Base-by-base conservation (phyloP, 1,139 yeast species). In the Nakaseomyces bracarensis region DNA sequence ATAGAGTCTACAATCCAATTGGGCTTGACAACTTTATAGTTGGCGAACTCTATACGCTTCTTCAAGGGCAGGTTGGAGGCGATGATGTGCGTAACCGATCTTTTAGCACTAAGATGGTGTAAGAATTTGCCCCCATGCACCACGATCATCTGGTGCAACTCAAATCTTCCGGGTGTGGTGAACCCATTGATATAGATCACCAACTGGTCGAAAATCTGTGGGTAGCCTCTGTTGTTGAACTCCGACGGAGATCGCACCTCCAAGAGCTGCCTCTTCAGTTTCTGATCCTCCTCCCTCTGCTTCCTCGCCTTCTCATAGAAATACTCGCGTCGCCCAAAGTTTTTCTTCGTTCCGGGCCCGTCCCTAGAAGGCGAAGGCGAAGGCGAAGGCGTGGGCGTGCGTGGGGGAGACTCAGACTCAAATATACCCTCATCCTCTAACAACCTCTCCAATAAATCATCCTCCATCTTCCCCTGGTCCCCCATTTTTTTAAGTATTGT, bases 151-250 rank as follows among this genome's bases (percentile, higher is more conserved):
- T 79, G 71, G 55, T 84, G 91, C 22, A 91, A 67, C 49, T 78
- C 83, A 39, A 74, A 68, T 13, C 86, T 71, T 5, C 91, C 77
- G 0, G 97, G 96, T 3, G 64, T 65, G 0, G 97, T 91, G 54
- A 82, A 78, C 0, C 98, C 98, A 55, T 87, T 89, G 18, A 91
- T 86, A 57, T 81, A 79, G 3, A 89, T 70, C 1, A 68, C 64
- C 57, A 91, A 83, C 2, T 72, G 77, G 41, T 63, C 54, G 56
- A 91, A 87, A 0, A 87, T 65, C 1, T 67, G 69, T 0, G 67
- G 58, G 46, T 43, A 18, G 4, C 42, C 42, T 45, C 28, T 47
- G 36, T 28, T 46, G 53, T 13, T 70, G 36, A 33, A 33, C 36
- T 33, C 36, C 26, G 36, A 33, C 13, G 36, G 36, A 58, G 27